Evolutionary conservation across 2,329 filamentous ascomycete genomes (phyloP), one percentile per base, ranked within the genome.

Genomic region (Calonectria leucothoes): DNA sequence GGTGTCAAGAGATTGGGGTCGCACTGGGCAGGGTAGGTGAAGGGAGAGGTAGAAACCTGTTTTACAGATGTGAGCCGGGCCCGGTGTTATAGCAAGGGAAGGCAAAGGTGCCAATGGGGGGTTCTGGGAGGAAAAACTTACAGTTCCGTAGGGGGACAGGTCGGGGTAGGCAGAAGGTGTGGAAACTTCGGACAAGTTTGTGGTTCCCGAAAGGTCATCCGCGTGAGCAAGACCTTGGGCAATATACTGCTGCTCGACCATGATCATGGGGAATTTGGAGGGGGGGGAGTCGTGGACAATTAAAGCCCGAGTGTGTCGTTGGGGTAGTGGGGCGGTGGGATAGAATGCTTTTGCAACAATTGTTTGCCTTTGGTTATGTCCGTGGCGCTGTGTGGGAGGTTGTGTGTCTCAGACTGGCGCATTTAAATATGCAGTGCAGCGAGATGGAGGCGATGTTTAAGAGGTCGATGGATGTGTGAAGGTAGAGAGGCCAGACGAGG

Each of bases 1-100:
- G 89, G 89, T n/a, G 89, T 89, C 63, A 89, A 82, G 69, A 90
- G 82, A 55, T 83, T 84, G 45, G 85, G 80, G 75, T 89, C 87
- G 82, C 84, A 86, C 74, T 83, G 78, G 79, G 80, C 67, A 76
- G 81, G 74, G 78, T 83, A 77, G 73, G 72, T 79, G 77, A 84
- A 85, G n/a, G 84, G 77, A 10, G 82, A 80, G n/a, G 77, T 72
- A 48, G 76, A 74, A 45, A 81, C 79, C 79, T 80, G 69, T 51
- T 61, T 61, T n/a, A 27, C 59, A 11, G 59, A 39, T 14, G 71
- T 75, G 51, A 75, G 73, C 52, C 39, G 48, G n/a, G 59, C 57
- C 25, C 49, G 55, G 64, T 48, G 27, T 37, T 59, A 49, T 17
- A 20, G 35, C 63, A 15, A 31, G 17, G 25, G 31, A 59, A 29